Evolutionary conservation across 495 filamentous ascomycete genomes (phyloP).

Genomic region (Pseudomonodictys pantanalensis): DNA sequence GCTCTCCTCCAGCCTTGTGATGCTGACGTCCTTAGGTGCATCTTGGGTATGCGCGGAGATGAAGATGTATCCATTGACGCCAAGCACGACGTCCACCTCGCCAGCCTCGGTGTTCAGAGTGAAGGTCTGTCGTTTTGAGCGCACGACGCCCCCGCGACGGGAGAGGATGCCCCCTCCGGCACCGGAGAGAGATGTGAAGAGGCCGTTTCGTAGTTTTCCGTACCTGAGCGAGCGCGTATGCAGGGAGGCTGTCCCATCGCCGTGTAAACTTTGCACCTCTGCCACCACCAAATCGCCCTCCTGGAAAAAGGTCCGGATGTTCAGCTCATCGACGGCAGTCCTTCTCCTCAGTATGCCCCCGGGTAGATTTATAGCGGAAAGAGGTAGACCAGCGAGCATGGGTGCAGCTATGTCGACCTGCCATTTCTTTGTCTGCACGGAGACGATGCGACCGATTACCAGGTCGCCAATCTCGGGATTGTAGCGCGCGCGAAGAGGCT

Average conservation of each 20-base stretch:
- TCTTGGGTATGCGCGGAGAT: slow-evolving; percentile 68
- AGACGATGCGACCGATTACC: slow-evolving; percentile 87
- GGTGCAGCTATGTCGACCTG: slow-evolving; percentile 87
- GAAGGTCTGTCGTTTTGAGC: slow-evolving; percentile 81
- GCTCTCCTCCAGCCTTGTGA: slow-evolving; percentile 81
- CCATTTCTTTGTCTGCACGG: slow-evolving; percentile 88
- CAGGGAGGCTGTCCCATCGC: slow-evolving; percentile 76
- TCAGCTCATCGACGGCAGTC: slow-evolving; percentile 90
- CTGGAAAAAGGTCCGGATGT: slow-evolving; percentile 87
- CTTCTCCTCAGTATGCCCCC: slow-evolving; percentile 88
- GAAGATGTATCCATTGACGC: slow-evolving; percentile 96
- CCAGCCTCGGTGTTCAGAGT: slow-evolving; percentile 69
- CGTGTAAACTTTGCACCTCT: slow-evolving; percentile 81
- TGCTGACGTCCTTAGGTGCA: slow-evolving; percentile 54
- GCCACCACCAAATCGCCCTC: slow-evolving; percentile 89
- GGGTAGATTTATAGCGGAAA: slow-evolving; percentile 88
- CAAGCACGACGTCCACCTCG: slow-evolving; percentile 80
- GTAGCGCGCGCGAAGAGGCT: slow-evolving; percentile 87
- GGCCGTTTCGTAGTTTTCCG: slow-evolving; percentile 88
- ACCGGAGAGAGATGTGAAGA: slow-evolving; percentile 77
- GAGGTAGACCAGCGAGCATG: slow-evolving; percentile 74
- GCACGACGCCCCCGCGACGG: slow-evolving; percentile 67
- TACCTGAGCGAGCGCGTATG: slow-evolving; percentile 90
- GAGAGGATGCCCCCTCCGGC: slow-evolving; percentile 61
- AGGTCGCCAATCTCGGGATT: slow-evolving; percentile 93